Base-by-base conservation (phyloP, 129 eudicot genomes). In the Centella asiatica region DNA sequence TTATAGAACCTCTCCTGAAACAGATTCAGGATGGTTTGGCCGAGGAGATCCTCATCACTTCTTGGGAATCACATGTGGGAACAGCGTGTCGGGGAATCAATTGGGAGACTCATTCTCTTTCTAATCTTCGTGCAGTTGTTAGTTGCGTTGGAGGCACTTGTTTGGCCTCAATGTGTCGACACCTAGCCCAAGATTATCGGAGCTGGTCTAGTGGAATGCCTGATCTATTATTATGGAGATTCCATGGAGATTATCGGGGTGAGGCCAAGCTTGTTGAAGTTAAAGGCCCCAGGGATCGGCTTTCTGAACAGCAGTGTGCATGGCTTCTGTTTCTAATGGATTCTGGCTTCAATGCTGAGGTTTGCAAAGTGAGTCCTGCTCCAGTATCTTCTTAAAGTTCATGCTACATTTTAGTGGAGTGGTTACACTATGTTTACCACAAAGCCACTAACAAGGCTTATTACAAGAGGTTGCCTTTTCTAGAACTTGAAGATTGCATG, bases 161-260 rank as follows among this genome's bases (percentile, higher is more conserved):
- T 47, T 76, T 90, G 51, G 90, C 97, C 36, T 72, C 83, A 2
- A 57, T 86, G 34, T 90, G 85, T 69, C 75, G 90, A 50, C 97
- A 83, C 61, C 72, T 90, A 78, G 94, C 97, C 4, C 97, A 84
- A 74, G 97, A 84, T 70, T 86, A 90, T 57, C 66, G 87, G 14
- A 90, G 94, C 73, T 90, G 97, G 97, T 83, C 94, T 14, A 79
- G 94, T 62, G 97, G 97, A 31, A 90, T 90, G 97, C 97, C 97
- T 19, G 97, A 90, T 69, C 62, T 90, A 57, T 63, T 90, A 56
- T 65, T 90, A 28, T 90, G 94, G 95, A 90, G 95, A 4, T 85
- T 90, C n/a, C 78, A 81, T 62, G 87, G 80, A 42, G 76, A 83
- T 60, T 81, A 86, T 69, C 72, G 69, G 13, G 97, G 97, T 33